These are phyloP conservation scores for Blastomyces parvus DNA, from an alignment of 2,329 filamentous ascomycete genomes.

Conservation along the genomic window DNA sequence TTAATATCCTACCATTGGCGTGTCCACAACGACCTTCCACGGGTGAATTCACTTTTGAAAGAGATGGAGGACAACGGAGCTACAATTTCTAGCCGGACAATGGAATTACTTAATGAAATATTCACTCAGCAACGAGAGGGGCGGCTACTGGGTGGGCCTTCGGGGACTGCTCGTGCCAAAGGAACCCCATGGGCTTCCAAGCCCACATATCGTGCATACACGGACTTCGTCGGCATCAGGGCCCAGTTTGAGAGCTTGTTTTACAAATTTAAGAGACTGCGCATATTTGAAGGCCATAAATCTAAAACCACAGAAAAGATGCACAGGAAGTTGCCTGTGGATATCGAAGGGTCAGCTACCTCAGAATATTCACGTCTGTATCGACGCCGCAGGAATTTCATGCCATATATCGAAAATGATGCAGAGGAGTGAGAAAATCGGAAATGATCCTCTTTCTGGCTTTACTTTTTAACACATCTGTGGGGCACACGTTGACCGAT, in stretches of 20 bases:
- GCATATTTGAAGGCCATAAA: not conserved
- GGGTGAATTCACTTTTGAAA: conserved; percentile 30
- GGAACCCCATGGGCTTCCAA: conserved; percentile 12
- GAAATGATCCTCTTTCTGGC: not conserved
- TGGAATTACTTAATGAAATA: conserved; percentile 25
- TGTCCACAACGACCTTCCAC: conserved; percentile 32
- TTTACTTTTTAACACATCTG: not conserved
- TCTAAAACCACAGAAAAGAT: not conserved
- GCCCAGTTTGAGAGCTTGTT: conserved; percentile 4
- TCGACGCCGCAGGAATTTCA: conserved; percentile 1
- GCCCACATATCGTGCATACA: conserved; percentile 12
- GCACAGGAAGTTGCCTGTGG: not conserved
- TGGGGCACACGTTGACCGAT: not conserved
- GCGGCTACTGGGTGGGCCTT: conserved; percentile 1
- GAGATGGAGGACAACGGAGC: conserved; percentile 40
- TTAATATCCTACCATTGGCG: conserved; percentile 37
- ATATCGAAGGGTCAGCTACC: not conserved
- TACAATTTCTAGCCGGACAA: conserved; percentile 28
- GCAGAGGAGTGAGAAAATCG: not conserved
- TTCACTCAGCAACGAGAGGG: conserved; percentile 21
- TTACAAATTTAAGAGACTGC: conserved; percentile 3
- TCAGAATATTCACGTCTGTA: not conserved
- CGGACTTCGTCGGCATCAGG: conserved; percentile 11
- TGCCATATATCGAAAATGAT: not conserved
- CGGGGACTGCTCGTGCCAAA: not conserved